A percentile compares a stretch with the other conserved stretches of the same genome.
These are phyloP conservation scores for Aechmea fasciata DNA, from an alignment of 176 grass and related monocot genomes.

Conservation along the genomic window DNA sequence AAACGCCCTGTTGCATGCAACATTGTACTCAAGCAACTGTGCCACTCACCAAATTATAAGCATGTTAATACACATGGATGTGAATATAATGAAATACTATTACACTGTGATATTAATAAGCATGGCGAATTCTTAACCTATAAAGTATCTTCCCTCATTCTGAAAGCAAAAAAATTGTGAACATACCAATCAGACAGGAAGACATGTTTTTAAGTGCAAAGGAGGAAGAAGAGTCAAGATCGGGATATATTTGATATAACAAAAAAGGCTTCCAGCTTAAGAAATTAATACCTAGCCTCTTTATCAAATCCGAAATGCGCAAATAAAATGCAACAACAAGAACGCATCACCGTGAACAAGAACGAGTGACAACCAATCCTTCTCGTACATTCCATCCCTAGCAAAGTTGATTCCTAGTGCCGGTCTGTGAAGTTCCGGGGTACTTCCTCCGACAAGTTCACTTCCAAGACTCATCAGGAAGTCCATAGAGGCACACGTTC, in stretches of 20 bases:
- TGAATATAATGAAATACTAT: too few species aligned
- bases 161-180: too few species aligned
- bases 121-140: not conserved
- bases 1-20: too few species aligned
- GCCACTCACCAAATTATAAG: too few species aligned
- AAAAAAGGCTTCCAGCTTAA: not conserved
- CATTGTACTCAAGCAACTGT: too few species aligned
- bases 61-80: too few species aligned
- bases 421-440: constrained; percentile 88
- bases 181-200: too few species aligned
- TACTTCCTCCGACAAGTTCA: constrained; percentile 88
- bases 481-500: constrained; percentile 94
- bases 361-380: constrained; percentile 92
- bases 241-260: not conserved
- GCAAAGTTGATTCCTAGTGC: constrained; percentile 96
- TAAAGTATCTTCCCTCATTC: not conserved
- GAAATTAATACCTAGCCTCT: constrained; percentile 68
- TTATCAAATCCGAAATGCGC: constrained; percentile 95
- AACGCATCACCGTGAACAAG: constrained; percentile 92
- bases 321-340: constrained; percentile 91
- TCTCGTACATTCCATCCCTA: constrained; percentile 92
- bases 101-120: too few species aligned
- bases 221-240: too few species aligned
- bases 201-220: too few species aligned
- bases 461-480: constrained; percentile 90